A percentile compares a stretch with the other conserved stretches of the same genome.
Evolutionary conservation across 1,139 yeast genomes (phyloP).

Genomic region (Hemisphaericaspora xylofermentans): DNA sequence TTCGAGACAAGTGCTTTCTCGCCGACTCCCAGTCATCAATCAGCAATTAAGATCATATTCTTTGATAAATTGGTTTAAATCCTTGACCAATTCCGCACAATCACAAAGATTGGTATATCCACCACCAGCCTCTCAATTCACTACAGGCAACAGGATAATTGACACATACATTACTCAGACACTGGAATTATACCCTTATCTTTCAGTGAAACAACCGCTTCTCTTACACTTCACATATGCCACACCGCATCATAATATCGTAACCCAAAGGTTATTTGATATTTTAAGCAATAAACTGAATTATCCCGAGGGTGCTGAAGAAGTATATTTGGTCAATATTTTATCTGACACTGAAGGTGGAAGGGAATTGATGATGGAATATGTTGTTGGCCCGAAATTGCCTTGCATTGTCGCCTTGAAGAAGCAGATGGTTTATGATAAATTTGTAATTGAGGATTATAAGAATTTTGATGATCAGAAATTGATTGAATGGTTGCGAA

Average conservation of each 20-base stretch:
- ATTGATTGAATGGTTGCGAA: constrained; percentile 54
- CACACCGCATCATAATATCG: constrained; percentile 58
- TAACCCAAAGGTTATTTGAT: constrained; percentile 65
- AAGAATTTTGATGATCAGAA: constrained; percentile 51
- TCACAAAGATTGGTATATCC: constrained; percentile 35
- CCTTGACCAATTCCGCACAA: constrained; percentile 14
- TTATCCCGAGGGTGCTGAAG: constrained; percentile 37
- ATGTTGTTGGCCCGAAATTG: constrained; percentile 51
- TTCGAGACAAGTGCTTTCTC: constrained; percentile 2
- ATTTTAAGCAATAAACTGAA: constrained; percentile 50
- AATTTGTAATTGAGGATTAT: constrained; percentile 40
- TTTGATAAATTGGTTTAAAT: constrained; percentile 13
- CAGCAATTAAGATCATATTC: constrained; percentile 8
- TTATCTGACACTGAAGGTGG: constrained; percentile 68
- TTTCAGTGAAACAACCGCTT: constrained; percentile 59
- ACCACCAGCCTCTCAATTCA: constrained; percentile 36
- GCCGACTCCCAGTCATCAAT: not conserved
- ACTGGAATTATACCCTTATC: constrained; percentile 55
- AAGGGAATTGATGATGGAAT: constrained; percentile 56
- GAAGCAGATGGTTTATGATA: constrained; percentile 62
- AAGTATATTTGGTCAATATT: constrained; percentile 65
- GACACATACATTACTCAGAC: constrained; percentile 45
- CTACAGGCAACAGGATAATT: constrained; percentile 42
- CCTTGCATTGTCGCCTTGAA: constrained; percentile 69
- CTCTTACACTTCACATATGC: constrained; percentile 75